phyloP scores from a whole-genome alignment of 352 stramenopile genomes.

The Pythium brachiatum region DNA sequence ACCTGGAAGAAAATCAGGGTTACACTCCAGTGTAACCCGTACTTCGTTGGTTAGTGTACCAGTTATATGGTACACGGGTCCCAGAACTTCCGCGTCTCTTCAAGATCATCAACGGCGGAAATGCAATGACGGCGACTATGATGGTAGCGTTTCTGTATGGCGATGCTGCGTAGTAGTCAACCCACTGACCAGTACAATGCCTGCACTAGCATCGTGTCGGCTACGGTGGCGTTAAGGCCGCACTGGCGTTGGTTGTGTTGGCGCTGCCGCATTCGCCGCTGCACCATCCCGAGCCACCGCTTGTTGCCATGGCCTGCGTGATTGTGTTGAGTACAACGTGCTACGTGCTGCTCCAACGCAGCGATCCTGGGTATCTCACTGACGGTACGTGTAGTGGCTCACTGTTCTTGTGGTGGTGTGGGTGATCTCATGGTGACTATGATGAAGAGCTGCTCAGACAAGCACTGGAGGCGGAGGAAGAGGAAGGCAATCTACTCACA shows the following conservation, averaged over 20 bases:
- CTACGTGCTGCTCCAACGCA: slow-evolving; percentile 35
- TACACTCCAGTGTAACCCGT: slow-evolving; percentile 4
- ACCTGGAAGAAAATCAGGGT: too few relatives aligned
- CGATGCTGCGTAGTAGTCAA: too few relatives aligned
- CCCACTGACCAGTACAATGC: too few relatives aligned
- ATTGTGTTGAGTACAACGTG: slow-evolving; percentile 10
- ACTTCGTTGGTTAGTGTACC: not conserved
- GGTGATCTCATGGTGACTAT: not conserved
- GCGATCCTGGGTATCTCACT: slow-evolving; percentile 40
- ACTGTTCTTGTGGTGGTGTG: not conserved
- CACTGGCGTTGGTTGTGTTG: slow-evolving; percentile 14
- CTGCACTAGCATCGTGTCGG: slow-evolving; percentile 9
- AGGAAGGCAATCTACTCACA: slow-evolving; percentile 10
- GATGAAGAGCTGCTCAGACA: slow-evolving; percentile 7
- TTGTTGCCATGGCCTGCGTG: not conserved
- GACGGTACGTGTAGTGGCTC: slow-evolving; percentile 24
- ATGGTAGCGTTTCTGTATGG: too few relatives aligned
- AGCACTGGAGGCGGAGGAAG: slow-evolving; percentile 8
- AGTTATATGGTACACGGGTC: not conserved
- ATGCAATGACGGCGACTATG: too few relatives aligned
- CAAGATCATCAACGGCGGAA: slow-evolving; percentile 11
- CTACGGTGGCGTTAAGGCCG: slow-evolving; percentile 15
- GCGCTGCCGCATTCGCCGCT: slow-evolving; percentile 1
- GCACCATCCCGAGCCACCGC: slow-evolving; percentile 3
- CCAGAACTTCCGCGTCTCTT: slow-evolving; percentile 5